Percentiles rank a stretch among this genome's conserved stretches.
These are phyloP conservation scores for Lactuca saligna DNA, from an alignment of 129 eudicot species.

Conservation along the genomic window DNA sequence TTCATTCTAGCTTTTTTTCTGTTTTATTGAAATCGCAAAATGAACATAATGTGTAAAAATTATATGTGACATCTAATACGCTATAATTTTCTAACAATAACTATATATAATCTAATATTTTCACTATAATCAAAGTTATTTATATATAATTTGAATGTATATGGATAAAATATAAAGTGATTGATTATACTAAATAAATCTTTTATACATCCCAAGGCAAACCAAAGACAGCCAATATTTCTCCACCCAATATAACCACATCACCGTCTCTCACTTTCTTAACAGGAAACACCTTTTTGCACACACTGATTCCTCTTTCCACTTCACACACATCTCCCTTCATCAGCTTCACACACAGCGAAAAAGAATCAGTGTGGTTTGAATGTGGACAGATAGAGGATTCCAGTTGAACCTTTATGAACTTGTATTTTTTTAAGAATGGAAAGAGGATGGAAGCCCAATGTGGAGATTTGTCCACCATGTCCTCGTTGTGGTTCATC, in stretches of 20 bases:
- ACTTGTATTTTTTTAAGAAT: conserved; percentile 24
- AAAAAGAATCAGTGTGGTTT: conserved; percentile 12
- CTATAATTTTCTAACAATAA: no score
- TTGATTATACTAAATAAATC: background rate
- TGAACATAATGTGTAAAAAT: background rate
- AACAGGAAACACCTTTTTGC: conserved; percentile 32
- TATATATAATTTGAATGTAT: background rate
- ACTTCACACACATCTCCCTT: conserved; percentile 21
- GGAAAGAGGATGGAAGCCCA: conserved; percentile 75
- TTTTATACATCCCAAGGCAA: conserved; percentile 19
- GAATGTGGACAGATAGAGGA: conserved; percentile 24
- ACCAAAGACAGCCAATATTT: conserved; percentile 25
- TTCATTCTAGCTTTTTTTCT: background rate
- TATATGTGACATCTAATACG: background rate
- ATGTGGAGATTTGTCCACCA: conserved; percentile 54
- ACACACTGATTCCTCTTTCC: conserved; percentile 23
- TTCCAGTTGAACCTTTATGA: conserved; percentile 19
- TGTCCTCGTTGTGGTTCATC: conserved; percentile 82
- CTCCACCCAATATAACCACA: conserved; percentile 21
- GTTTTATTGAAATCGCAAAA: background rate
- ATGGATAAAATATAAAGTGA: background rate
- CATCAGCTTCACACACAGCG: conserved; percentile 26
- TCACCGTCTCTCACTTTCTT: conserved; percentile 23
- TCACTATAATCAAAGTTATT: no score
- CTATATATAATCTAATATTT: no score